Base-by-base conservation (phyloP, 2,329 filamentous ascomycete species). In the Salinomyces thailandicus region DNA sequence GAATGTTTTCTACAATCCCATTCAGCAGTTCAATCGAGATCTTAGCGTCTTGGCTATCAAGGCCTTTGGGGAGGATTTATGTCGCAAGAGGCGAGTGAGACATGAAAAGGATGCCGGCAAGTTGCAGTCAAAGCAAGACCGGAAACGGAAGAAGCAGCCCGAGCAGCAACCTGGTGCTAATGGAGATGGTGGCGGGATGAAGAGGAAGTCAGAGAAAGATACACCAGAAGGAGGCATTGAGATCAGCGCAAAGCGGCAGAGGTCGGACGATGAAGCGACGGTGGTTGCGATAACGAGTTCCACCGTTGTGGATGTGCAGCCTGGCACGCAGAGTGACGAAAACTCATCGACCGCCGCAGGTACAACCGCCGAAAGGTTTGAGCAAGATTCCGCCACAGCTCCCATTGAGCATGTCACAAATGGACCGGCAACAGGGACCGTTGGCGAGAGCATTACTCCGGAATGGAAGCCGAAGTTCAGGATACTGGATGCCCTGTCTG, bases 11-110 rank as follows among this genome's bases (percentile, higher is more conserved):
- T 98, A 98, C 71, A 98, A 98, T 52, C 89, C 91, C 0, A 95
- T 98, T 37, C 91, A 98, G 58, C 91, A 98, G 58, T 98, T 96
- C 69, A 98, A 98, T 62, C 81, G 93, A 31, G 91, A 98, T 57
- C 63, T 98, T 47, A 95, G 85, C 42, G 85, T 95, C 17, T 72
- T 98, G 11, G 85, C 85, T 1, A 94, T 98, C 59, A 85, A 84
- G 54, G 82, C 83, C 0, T 94, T 89, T 58, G 85, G 84, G 1
- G 78, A 91, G 48, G 77, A 85, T 52, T 47, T 52, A 19, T 47
- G 53, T 24, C 39, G 47, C 34, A 47, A 46, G 30, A 49, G 50
- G 39, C 45, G 40, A 16, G 39, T 39, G 32, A 45, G 42, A 33
- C 39, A 58, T 32, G 58, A 57, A 46, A 61, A 51, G 34, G 29